A percentile compares a stretch with the other conserved stretches of the same genome.
These are phyloP conservation scores for Coemansia pectinata DNA, from an alignment of 192 early-diverging fungal species.

Conservation along the genomic window DNA sequence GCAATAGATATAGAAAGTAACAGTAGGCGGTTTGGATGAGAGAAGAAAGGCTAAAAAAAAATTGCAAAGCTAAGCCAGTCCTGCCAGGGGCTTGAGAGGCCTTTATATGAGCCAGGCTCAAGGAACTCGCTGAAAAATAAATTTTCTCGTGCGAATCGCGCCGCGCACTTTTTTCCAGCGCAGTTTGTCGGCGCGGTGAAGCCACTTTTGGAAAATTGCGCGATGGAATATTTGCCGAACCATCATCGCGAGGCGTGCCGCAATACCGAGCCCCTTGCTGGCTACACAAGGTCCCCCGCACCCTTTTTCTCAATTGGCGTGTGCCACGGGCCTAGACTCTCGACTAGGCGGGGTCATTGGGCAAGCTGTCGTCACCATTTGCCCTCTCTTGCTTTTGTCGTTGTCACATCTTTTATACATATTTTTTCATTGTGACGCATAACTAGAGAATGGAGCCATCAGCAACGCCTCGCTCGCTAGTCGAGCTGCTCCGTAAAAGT, in stretches of 20 bases:
- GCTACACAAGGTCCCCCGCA: not conserved
- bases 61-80: not conserved
- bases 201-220: not conserved
- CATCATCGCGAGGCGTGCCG: not conserved
- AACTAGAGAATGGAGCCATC: not conserved
- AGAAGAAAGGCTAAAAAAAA: not conserved
- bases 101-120: not conserved
- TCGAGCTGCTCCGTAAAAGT: constrained; percentile 45
- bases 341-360: not conserved
- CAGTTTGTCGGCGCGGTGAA: constrained; percentile 4
- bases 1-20: not conserved
- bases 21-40: not conserved
- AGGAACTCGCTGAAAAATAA: not conserved
- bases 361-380: not conserved
- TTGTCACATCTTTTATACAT: not conserved
- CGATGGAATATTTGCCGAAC: not conserved
- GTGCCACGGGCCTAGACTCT: not conserved
- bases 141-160: not conserved
- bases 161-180: constrained; percentile 1
- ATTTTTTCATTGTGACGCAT: not conserved
- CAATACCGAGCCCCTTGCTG: not conserved
- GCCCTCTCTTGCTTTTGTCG: not conserved
- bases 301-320: not conserved
- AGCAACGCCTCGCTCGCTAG: constrained; percentile 21
- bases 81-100: not conserved